Evolutionary conservation across 1,284 basidiomycete species (phyloP).

Genomic region (Boletus smithii): DNA sequence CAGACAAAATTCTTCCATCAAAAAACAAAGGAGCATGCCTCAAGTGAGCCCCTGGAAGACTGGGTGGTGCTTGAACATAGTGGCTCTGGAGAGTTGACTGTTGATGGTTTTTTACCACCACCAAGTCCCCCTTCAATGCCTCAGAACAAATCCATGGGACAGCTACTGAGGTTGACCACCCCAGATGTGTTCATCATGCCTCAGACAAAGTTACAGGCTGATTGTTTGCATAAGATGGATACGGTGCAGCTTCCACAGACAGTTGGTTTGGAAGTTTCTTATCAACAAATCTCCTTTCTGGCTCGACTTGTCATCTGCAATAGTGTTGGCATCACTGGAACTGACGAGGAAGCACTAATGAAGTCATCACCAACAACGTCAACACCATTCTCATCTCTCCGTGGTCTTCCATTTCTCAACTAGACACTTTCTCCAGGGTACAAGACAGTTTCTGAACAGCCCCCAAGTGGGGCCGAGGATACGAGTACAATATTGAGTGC

Average conservation of each 20-base stretch:
- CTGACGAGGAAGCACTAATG: too few relatives aligned
- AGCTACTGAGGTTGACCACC: slow-evolving; percentile 4
- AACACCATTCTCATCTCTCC: too few relatives aligned
- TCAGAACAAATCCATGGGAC: slow-evolving; percentile 18
- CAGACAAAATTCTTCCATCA: slow-evolving; percentile 34
- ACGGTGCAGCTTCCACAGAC: slow-evolving; percentile 24
- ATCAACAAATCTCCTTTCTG: slow-evolving; percentile 29
- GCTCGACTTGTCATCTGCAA: slow-evolving; percentile 32
- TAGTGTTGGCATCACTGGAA: too few relatives aligned
- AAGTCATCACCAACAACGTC: too few relatives aligned
- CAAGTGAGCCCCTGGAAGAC: slow-evolving; percentile 32
- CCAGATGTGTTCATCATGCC: slow-evolving; percentile 17
- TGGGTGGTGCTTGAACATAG: slow-evolving; percentile 33
- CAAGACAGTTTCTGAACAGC: too few relatives aligned
- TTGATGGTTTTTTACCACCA: slow-evolving; percentile 21
- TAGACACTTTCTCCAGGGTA: too few relatives aligned
- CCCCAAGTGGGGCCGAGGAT: too few relatives aligned
- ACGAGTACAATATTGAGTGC: too few relatives aligned
- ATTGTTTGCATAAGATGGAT: slow-evolving; percentile 25
- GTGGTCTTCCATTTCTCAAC: too few relatives aligned
- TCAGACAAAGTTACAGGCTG: slow-evolving; percentile 5
- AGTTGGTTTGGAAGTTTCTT: slow-evolving; percentile 16
- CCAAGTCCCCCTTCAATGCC: slow-evolving; percentile 21
- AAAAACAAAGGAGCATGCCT: slow-evolving; percentile 34
- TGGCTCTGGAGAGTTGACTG: slow-evolving; percentile 25